Conservation (phyloP, 2,329 filamentous ascomycete genomes). For the Ascochyta viciae-villosae region DNA sequence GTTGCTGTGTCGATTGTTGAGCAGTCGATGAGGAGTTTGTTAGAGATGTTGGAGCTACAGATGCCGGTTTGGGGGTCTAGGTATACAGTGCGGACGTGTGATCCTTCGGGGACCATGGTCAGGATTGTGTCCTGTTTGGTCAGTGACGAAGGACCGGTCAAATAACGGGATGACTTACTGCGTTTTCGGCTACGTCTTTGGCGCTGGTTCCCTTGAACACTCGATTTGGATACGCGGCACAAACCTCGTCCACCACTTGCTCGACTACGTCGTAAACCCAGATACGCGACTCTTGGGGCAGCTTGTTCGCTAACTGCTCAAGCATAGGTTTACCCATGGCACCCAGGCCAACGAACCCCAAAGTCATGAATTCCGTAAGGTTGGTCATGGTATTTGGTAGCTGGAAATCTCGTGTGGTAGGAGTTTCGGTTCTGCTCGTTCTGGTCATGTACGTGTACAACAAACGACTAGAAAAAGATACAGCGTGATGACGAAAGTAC, state of each 20-base stretch:
- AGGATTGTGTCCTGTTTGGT: conserved; percentile 56
- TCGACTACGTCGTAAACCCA: conserved; percentile 59
- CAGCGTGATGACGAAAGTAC: background rate
- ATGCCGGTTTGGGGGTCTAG: conserved; percentile 55
- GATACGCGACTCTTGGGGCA: conserved; percentile 52
- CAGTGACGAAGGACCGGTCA: background rate
- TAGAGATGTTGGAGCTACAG: conserved; percentile 50
- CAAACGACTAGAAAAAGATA: background rate
- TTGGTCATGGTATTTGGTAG: conserved; percentile 27
- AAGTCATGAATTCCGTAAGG: conserved; percentile 28
- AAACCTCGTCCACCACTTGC: conserved; percentile 53
- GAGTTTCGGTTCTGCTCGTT: background rate
- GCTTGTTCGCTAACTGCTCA: conserved; percentile 57
- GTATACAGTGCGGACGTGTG: conserved; percentile 60
- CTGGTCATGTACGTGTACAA: background rate
- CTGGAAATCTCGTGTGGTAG: background rate
- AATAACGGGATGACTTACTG: conserved; percentile 46
- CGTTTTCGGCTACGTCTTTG: conserved; percentile 59
- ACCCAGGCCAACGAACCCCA: conserved; percentile 64
- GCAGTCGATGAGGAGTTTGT: conserved; percentile 61
- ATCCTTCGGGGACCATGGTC: conserved; percentile 62
- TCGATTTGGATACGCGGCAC: conserved; percentile 48
- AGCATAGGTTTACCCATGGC: conserved; percentile 64
- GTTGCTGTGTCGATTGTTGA: conserved; percentile 64
- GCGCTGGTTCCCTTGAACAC: conserved; percentile 53